phyloP scores from a whole-genome alignment of 2,329 filamentous ascomycete species.

The Elsinoe batatas region DNA sequence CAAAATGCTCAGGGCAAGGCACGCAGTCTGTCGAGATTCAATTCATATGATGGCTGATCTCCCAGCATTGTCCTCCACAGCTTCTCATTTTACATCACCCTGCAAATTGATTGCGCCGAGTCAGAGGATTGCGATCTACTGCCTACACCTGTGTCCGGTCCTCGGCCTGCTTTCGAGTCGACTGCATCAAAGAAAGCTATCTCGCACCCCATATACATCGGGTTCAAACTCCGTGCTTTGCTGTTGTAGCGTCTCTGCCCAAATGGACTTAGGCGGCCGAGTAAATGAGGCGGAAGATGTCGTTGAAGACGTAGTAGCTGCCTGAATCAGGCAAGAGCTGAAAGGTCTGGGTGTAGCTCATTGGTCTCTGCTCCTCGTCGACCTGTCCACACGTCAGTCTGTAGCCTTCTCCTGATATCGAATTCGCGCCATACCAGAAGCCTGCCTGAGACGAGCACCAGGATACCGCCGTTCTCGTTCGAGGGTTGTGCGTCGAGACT shows the following conservation, averaged over 20 bases:
- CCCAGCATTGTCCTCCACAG: background rate
- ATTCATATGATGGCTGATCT: background rate
- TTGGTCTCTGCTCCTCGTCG: constrained; percentile 73
- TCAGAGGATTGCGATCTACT: background rate
- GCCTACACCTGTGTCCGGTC: background rate
- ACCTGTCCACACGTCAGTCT: constrained; percentile 44
- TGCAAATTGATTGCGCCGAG: too few relatives aligned
- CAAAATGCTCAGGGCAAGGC: background rate
- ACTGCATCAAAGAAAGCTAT: background rate
- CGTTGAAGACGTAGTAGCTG: constrained; percentile 83
- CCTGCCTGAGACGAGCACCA: constrained; percentile 81
- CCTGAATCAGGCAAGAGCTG: constrained; percentile 64
- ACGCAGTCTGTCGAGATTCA: background rate
- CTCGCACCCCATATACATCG: background rate
- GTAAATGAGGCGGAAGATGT: constrained; percentile 87
- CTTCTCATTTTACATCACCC: too few relatives aligned
- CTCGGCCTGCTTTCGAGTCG: too few relatives aligned
- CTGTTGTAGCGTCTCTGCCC: background rate
- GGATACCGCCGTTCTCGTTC: constrained; percentile 55
- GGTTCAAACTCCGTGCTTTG: background rate
- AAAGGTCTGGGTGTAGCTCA: constrained; percentile 88
- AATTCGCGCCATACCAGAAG: constrained; percentile 54
- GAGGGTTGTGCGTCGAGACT: constrained; percentile 80
- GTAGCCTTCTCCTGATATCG: background rate
- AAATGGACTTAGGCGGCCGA: constrained; percentile 24